Percentiles rank a stretch among this genome's conserved stretches.
Conservation (phyloP, 179 eudicot species). For the Monotropa hypopitys region DNA sequence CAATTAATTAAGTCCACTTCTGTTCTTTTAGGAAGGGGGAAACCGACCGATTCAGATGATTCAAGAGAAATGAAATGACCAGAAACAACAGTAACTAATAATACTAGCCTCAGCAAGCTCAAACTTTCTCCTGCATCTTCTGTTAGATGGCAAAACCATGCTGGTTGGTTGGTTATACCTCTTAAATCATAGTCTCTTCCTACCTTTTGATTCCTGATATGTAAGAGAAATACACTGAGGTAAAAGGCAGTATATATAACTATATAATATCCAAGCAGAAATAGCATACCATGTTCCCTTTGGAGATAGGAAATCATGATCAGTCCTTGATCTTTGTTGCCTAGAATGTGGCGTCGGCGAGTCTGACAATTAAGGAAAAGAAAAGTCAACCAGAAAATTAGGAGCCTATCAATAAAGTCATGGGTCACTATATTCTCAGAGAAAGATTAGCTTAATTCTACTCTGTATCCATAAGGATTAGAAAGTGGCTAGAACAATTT, state of each 20-base stretch:
- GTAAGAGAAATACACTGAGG: not conserved
- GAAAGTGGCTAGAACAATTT: not conserved
- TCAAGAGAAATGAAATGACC: not conserved
- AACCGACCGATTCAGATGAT: not conserved
- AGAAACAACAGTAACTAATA: not conserved
- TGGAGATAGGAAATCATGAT: constrained; percentile 17
- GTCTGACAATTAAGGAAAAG: constrained; percentile 18
- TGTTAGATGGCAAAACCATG: constrained; percentile 20
- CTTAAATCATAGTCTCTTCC: constrained; percentile 16
- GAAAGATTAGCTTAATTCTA: not conserved
- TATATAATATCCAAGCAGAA: not conserved
- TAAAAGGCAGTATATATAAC: not conserved
- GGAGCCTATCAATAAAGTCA: not conserved
- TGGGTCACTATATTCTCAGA: not conserved
- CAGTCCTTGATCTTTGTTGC: constrained; percentile 18
- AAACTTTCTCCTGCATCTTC: constrained; percentile 37
- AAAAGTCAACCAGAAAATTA: not conserved
- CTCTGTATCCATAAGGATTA: not conserved
- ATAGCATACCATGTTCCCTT: constrained; percentile 36
- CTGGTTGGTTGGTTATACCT: constrained; percentile 14
- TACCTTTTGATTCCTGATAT: constrained; percentile 27
- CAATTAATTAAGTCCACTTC: constrained; percentile 3
- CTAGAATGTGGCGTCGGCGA: constrained; percentile 15
- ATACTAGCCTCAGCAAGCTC: constrained; percentile 42
- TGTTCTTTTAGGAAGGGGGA: not conserved